Conservation (phyloP, 768 basidiomycete species). For the Tulasnella sp. region DNA sequence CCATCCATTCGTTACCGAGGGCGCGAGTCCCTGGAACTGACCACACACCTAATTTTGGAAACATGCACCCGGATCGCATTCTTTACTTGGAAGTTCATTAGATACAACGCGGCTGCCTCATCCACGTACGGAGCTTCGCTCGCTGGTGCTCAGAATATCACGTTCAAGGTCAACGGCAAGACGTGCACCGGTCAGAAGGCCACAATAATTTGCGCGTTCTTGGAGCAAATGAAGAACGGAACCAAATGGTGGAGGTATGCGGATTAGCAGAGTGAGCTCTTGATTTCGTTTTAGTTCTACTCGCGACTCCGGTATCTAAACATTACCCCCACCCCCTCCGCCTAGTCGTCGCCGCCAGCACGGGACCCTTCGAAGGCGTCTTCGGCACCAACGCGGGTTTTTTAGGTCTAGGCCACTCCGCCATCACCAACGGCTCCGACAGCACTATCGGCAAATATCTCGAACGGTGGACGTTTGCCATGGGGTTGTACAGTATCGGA, state of each 20-base stretch:
- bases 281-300: too few species aligned
- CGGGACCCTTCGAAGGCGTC: too few species aligned
- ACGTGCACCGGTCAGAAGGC: not conserved
- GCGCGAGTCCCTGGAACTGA: too few species aligned
- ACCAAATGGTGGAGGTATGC: not conserved
- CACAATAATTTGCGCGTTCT: not conserved
- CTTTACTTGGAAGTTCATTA: too few species aligned
- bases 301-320: too few species aligned
- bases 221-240: not conserved
- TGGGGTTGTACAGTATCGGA: not conserved
- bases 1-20: too few species aligned
- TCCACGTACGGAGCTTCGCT: too few species aligned
- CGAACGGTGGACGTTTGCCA: not conserved
- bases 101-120: too few species aligned
- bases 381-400: not conserved
- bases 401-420: slow-evolving; percentile 19
- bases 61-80: too few species aligned
- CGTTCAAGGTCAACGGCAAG: slow-evolving; percentile 2
- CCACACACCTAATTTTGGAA: too few species aligned
- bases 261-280: too few species aligned
- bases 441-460: slow-evolving; percentile 26
- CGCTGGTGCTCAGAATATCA: not conserved
- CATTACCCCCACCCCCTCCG: too few species aligned
- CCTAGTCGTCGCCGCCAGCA: not conserved
- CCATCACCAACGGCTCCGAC: not conserved